Percentiles rank a stretch among this genome's conserved stretches.
Conservation (phyloP, 306 rosid species). For the Arachis hypogaea region DNA sequence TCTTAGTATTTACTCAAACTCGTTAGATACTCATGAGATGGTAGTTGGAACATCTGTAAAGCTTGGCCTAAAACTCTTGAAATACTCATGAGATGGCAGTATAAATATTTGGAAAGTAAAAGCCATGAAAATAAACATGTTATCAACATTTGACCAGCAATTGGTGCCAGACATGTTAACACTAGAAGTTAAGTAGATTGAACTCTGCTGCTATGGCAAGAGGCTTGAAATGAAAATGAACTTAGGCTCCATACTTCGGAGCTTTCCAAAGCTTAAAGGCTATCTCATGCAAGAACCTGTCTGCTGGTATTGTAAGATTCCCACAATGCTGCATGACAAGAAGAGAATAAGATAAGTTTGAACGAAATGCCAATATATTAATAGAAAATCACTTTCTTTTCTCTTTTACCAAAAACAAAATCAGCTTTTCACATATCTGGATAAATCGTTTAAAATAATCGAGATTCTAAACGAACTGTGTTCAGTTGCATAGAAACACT, state of each 20-base stretch:
- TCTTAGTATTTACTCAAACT: too few species aligned
- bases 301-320: constrained; percentile 86
- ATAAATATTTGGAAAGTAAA: too few species aligned
- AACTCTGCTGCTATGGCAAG: constrained; percentile 20
- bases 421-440: too few species aligned
- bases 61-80: too few species aligned
- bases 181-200: constrained; percentile 3
- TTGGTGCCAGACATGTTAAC: not conserved
- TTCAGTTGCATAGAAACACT: not conserved
- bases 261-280: constrained; percentile 99
- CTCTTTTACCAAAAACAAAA: too few species aligned
- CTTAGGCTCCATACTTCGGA: constrained; percentile 95
- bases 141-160: not conserved
- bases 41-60: too few species aligned
- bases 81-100: too few species aligned
- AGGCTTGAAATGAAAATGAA: constrained; percentile 1
- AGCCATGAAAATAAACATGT: constrained; percentile 12
- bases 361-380: not conserved
- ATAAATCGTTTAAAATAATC: too few species aligned
- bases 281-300: constrained; percentile 88
- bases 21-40: too few species aligned
- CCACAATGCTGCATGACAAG: constrained; percentile 67
- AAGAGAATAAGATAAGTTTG: not conserved
- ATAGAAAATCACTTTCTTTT: too few species aligned
- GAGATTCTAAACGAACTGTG: too few species aligned